Evolutionary conservation across 2,329 filamentous ascomycete species (phyloP), one percentile per base, ranked within the genome.

Genomic region (Polytolypa hystricis): DNA sequence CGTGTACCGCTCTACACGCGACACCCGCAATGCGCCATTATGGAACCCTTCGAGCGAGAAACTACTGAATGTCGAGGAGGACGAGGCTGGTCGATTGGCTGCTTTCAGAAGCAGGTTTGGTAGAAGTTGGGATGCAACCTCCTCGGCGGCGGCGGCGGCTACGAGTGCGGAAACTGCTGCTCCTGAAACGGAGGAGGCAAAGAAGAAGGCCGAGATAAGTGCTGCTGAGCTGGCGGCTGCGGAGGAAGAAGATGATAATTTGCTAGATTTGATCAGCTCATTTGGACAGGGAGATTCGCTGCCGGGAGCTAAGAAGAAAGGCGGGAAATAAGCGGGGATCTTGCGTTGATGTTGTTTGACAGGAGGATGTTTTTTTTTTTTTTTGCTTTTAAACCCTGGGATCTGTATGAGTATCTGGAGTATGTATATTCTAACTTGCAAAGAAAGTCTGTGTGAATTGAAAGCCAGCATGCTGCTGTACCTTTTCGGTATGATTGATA

Each of bases 31-130:
- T 69, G 80, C 84, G 52, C 68, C 84, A 2, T 64, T 94, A 37
- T 98, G 91, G 91, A 91, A 96, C 60, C 91, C 91, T 0, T 79
- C 71, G 41, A 79, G 82, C 47, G 77, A 78, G 62, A 81, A 81
- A 43, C 69, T 98, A 51, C 67, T 80, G 56, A 94, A 91, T 58
- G 73, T 95, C 40, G 91, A 98, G 65, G 78, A 93, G 45, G 91
- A 98, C 60, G 91, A 96, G 71, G 89, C 91, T 3, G 91, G 91
- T 12, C 77, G 82, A 55, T 65, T 98, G 53, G 82, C 80, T 35
- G 82, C 84, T 38, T 98, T 98, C 67, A 73, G 91, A 52, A 73
- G 73, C 43, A 74, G 82, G 39, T 98, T 87, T 66, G 91, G 91
- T 17, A 70, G 81, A 41, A 77, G 77, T 8, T 98, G 84, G 70